Base-by-base conservation (phyloP, 1,139 yeast species). In the Geotrichum bryndzae region DNA sequence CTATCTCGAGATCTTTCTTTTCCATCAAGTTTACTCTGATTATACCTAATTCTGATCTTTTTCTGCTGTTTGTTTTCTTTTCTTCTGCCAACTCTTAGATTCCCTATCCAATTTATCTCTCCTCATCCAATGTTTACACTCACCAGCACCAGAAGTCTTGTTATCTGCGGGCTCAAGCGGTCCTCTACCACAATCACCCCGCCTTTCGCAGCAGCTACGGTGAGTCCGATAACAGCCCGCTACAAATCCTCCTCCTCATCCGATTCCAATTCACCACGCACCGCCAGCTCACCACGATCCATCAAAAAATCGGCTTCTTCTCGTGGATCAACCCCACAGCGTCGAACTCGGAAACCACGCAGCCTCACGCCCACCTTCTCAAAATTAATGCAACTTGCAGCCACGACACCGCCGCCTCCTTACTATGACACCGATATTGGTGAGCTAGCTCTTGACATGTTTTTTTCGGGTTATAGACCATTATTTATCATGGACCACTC, bases 381-480 rank as follows among this genome's bases (percentile, higher is more conserved):
- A 6, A 35, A 35, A 35, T 13, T 35, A 13, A 35, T 13, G 15
- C 41, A 35, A 13, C 41, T 35, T 13, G 41, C 41, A 3, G 41
- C 41, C 51, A 46, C 51, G 23, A 22, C 51, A 10, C 27, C 54
- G 18, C 48, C n/a, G 15, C 56, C 56, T 6, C 48, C 23, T 11
- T 53, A 35, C 29, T 46, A 31, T 4, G 56, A 53, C 27, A 53
- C 41, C 25, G 56, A 53, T 11, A 46, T 57, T 25, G 61, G 54
- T 18, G 61, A 59, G n/a, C 53, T 59, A 23, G 73, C 73, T 41
- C 64, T 70, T 56, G 70, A 70, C 45, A 64, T 70, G 54, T 70
- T 72, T 59, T 67, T 70, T 52, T 69, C 73, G 51, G 72, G 72
- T 57, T 73, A 72, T 61, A 63, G 73, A 13, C 74, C 74, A 35